Base-by-base conservation (phyloP, 2,329 filamentous ascomycete genomes). In the Rhynchosporium secalis region DNA sequence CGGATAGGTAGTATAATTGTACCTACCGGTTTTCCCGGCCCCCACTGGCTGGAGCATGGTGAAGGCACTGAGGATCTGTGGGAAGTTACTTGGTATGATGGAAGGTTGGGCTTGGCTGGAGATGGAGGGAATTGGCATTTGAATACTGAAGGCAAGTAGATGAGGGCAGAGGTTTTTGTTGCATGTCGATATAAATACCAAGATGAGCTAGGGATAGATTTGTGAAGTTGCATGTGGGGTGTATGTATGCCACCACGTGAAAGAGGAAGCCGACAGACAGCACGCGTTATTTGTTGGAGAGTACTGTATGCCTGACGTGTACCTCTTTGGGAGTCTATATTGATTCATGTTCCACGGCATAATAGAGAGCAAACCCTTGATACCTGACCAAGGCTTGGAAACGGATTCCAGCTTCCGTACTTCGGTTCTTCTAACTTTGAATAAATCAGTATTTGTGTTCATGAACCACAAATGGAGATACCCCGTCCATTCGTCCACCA, bases 121-220 rank as follows among this genome's bases (percentile, higher is more conserved):
- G 26, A n/a, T 2, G 45, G 31, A 10, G 26, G 28, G 54, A 56
- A 45, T 38, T 54, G 36, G 33, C 20, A 20, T 38, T 38, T 7
- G 49, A 36, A 41, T 36, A 10, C 5, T 36, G 9, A 36, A 36
- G 33, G 9, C 5, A 10, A 12, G 3, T 4, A 20, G 20, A 3
- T 10, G 49, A 40, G 38, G 15, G 38, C 9, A 6, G 43, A 46
- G 31, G 15, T 5, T 54, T 54, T 54, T 54, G 51, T 41, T 54
- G 51, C 51, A 54, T 54, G 36, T 54, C 51, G 38, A 41, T 15
- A 26, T 2, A 40, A 12, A 2, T 13, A 26, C 51, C 51, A 54
- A 54, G 51, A 40, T n/a, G n/a, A 40, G 36, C 51, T 54, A 54
- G 33, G 33, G 33, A 36, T 36, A 10, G 33, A 26, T 40, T 54